phyloP scores from a whole-genome alignment of 129 eudicot species.

The Flaveria ramosissima region DNA sequence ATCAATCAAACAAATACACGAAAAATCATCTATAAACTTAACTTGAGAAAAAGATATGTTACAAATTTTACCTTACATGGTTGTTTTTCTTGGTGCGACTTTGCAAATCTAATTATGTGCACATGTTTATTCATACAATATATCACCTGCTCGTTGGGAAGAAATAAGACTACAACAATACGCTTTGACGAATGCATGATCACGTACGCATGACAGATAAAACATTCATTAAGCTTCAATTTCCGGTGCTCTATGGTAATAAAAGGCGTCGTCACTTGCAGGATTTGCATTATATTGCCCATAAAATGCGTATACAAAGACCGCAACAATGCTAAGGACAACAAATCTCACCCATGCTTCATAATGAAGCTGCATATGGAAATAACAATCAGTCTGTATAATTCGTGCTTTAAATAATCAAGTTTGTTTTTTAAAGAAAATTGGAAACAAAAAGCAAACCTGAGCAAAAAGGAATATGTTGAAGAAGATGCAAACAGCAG shows the following conservation, averaged over 20 bases:
- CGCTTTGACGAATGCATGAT: background rate
- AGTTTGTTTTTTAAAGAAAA: background rate
- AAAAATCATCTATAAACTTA: background rate
- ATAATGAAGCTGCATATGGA: slow-evolving; percentile 80
- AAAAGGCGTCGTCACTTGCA: slow-evolving; percentile 51
- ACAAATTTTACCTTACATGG: background rate
- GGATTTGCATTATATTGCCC: slow-evolving; percentile 87
- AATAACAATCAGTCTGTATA: slow-evolving; percentile 6
- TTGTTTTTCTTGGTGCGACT: background rate
- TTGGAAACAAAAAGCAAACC: slow-evolving; percentile 45
- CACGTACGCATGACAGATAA: background rate
- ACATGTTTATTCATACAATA: slow-evolving; percentile 9
- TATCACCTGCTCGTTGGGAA: slow-evolving; percentile 7
- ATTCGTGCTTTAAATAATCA: background rate
- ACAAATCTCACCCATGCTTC: slow-evolving; percentile 96
- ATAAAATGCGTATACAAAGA: slow-evolving; percentile 74
- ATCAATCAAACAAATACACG: background rate
- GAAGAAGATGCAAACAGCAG: slow-evolving; percentile 77
- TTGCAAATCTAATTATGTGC: slow-evolving; percentile 13
- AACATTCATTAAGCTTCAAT: slow-evolving; percentile 45
- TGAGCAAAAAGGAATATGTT: slow-evolving; percentile 93
- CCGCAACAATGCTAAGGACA: slow-evolving; percentile 60
- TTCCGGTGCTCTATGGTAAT: slow-evolving; percentile 60
- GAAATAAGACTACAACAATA: slow-evolving; percentile 20
- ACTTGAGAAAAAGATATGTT: slow-evolving; percentile 9